Evolutionary conservation across 768 basidiomycete species (phyloP), one percentile per base, ranked within the genome.

Genomic region (Pleurotus eryngii): DNA sequence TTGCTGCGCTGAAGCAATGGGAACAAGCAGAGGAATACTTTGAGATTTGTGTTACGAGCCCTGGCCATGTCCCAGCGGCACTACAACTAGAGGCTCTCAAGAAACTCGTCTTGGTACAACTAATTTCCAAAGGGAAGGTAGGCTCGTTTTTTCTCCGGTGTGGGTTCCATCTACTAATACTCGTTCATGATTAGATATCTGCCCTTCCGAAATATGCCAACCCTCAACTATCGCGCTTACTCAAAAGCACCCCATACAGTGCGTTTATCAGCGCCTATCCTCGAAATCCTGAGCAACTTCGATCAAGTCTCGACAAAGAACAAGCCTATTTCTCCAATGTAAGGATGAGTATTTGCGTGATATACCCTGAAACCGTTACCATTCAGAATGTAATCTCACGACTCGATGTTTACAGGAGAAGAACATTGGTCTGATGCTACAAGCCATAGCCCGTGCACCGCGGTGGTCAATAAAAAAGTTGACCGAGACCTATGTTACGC

Each of bases 21-120:
- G 63, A 73, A 2, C 79, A 85, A 7, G 90, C 93, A 0, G 83
- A 85, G 57, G 87, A 91, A 56, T 85, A 81, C 60, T 87, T 95
- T 49, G 93, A 96, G 71, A 87, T 89, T 24, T 88, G 87, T 58
- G 85, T 86, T 20, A 82, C 81, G 35, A 79, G 81, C 18, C 88
- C 83, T 4, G 87, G 80, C 22, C 73, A 67, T 8, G 77, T 70
- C 40, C 82, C 84, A 0, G 79, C 84, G 3, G 83, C 87, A 6
- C 74, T 95, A 3, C 93, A 96, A 68, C 70, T 94, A 63, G 93
- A 95, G 65, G 93, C 93, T 0, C 73, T 88, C 64, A 95, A 95
- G 78, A 94, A 95, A 71, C 73, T 93, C 47, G 72, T 81, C 18
- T 75, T 95, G 4, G 82, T 93, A 4, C 92, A 94, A 67, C 71